Conservation (phyloP, 2,329 filamentous ascomycete species). For the Epichloe sibirici region DNA sequence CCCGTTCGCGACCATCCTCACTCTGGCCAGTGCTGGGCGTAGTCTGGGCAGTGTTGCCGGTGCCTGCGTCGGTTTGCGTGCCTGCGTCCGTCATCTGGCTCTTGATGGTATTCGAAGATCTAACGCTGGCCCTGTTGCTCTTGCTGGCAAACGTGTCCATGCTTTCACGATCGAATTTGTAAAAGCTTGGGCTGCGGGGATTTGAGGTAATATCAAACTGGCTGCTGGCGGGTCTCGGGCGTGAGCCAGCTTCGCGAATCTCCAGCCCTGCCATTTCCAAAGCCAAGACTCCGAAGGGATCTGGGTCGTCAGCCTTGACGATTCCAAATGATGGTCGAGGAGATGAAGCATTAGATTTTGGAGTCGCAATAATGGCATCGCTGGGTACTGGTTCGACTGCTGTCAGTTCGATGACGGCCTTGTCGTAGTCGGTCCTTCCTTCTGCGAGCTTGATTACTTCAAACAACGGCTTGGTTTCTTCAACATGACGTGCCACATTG, state of each 20-base stretch:
- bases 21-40: slow-evolving; percentile 42
- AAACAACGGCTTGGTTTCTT: slow-evolving; percentile 49
- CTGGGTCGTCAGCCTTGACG: slow-evolving; percentile 68
- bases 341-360: slow-evolving; percentile 23
- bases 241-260: slow-evolving; percentile 75
- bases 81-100: slow-evolving; percentile 59
- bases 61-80: slow-evolving; percentile 43
- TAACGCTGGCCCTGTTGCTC: slow-evolving; percentile 63
- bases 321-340: slow-evolving; percentile 56
- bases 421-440: slow-evolving; percentile 65
- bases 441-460: slow-evolving; percentile 84
- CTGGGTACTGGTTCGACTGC: slow-evolving; percentile 60
- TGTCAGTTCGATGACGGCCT: slow-evolving; percentile 49
- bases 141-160: slow-evolving; percentile 47
- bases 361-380: slow-evolving; percentile 49
- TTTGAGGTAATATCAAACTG: slow-evolving; percentile 73
- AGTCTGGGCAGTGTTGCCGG: slow-evolving; percentile 38
- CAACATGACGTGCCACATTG: slow-evolving; percentile 40
- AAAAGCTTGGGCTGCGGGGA: slow-evolving; percentile 60
- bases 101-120: slow-evolving; percentile 57
- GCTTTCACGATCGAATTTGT: slow-evolving; percentile 51
- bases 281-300: slow-evolving; percentile 83
- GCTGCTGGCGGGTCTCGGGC: slow-evolving; percentile 57
- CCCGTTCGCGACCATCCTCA: slow-evolving; percentile 34
- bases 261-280: slow-evolving; percentile 84